Percentiles rank a stretch among this genome's conserved stretches.
These are phyloP conservation scores for Fraxinus quadrangulata DNA, from an alignment of 257 asterid genomes.

Conservation along the genomic window DNA sequence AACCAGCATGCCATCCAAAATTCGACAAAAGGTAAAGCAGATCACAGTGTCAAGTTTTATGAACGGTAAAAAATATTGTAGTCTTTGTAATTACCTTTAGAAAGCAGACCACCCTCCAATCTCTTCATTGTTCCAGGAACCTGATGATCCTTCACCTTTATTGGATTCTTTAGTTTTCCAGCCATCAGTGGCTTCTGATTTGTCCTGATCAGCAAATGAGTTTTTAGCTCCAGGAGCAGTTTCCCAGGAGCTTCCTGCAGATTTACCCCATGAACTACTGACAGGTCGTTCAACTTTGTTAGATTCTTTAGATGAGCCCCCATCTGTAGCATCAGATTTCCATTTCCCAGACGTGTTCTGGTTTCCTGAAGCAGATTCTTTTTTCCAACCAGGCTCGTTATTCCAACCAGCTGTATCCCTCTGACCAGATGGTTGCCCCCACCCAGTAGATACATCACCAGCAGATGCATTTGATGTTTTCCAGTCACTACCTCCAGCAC, in stretches of 20 bases:
- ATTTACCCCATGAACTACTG: slow-evolving; percentile 36
- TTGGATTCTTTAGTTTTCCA: slow-evolving; percentile 15
- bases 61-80: not conserved
- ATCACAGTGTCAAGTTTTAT: not conserved
- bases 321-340: slow-evolving; percentile 11
- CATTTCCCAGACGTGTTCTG: slow-evolving; percentile 23
- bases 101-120: slow-evolving; percentile 44
- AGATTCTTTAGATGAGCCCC: slow-evolving; percentile 22
- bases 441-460: slow-evolving; percentile 21
- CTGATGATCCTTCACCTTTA: slow-evolving; percentile 36
- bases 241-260: slow-evolving; percentile 47
- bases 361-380: slow-evolving; percentile 20
- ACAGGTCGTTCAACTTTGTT: slow-evolving; percentile 26
- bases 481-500: slow-evolving; percentile 35
- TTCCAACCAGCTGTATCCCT: slow-evolving; percentile 47
- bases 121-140: slow-evolving; percentile 46
- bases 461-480: slow-evolving; percentile 31
- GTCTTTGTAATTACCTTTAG: slow-evolving; percentile 36
- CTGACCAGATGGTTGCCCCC: not conserved
- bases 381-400: slow-evolving; percentile 48
- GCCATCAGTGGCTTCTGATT: slow-evolving; percentile 23
- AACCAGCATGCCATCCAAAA: slow-evolving; percentile 1
- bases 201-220: slow-evolving; percentile 30
- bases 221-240: slow-evolving; percentile 31
- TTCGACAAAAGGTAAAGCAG: not conserved